Base-by-base conservation (phyloP, 2,329 filamentous ascomycete species). In the Tetracladium maxilliforme region DNA sequence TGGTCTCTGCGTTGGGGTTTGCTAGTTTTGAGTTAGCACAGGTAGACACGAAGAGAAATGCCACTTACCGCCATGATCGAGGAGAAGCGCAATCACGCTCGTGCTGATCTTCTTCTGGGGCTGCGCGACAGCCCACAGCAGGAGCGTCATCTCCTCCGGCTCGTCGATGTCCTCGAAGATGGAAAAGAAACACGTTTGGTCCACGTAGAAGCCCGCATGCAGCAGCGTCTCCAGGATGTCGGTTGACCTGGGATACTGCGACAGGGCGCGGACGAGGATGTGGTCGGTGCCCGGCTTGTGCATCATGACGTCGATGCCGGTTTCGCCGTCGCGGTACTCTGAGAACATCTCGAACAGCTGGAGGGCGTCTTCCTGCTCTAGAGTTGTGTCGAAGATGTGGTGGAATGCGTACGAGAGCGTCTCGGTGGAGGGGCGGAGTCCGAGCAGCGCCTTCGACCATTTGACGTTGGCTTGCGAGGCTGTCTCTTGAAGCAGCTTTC, bases 21-120 rank as follows among this genome's bases (percentile, higher is more conserved):
- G 66, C 69, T 41, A 19, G n/a, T n/a, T 26, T 26, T 40, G 32
- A 15, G 25, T 29, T 21, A 31, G 26, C 26, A 31, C 26, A 16
- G 10, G 14, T 21, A 10, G 16, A 19, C 8, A 7, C n/a, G n/a
- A n/a, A n/a, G 7, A 8, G 5, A 23, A 24, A 18, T 10, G 13
- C 17, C 30, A 29, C 36, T 33, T 36, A 50, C 46, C 42, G 27
- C 54, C 54, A 19, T 37, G 37, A 24, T 54, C 48, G n/a, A 78
- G 46, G 12, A 78, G 49, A 23, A 68, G 44, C 32, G 64, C 53
- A 28, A 79, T 63, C 21, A 76, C 48, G 5, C 51, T 43, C 17
- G 62, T 67, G 42, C 67, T 72, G 25, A 76, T 56, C 31, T 59
- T 61, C 42, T 75, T 76, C 33, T 73, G 66, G 1, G 67, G 65